phyloP scores from a whole-genome alignment of 345 rosid genomes.

The Eucalyptus polyanthemos region DNA sequence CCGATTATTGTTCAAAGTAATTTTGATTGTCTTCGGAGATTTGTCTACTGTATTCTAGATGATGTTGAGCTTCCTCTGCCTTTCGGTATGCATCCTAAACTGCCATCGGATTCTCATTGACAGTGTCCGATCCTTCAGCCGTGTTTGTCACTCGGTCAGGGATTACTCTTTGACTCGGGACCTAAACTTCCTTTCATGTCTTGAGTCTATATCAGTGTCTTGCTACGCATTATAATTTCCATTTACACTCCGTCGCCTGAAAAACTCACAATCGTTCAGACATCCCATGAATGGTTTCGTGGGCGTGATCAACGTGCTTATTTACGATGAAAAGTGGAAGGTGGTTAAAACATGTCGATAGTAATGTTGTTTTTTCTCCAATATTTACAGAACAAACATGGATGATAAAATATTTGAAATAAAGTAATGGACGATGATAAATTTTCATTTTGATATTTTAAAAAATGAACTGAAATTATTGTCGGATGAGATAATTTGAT shows the following conservation, averaged over 20 bases:
- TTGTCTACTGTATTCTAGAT: not conserved
- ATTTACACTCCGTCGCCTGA: not conserved
- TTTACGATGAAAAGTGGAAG: not conserved
- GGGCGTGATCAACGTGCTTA: not conserved
- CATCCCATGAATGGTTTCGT: not conserved
- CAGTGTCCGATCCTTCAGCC: not conserved
- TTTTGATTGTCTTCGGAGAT: not conserved
- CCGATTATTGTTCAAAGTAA: not conserved
- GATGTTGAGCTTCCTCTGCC: not conserved
- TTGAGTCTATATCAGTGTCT: too few species aligned
- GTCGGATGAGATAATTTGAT: fast-evolving
- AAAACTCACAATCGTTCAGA: not conserved
- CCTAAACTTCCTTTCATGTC: not conserved
- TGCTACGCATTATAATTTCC: not conserved
- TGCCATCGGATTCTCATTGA: not conserved
- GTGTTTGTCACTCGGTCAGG: not conserved
- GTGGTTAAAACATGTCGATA: not conserved
- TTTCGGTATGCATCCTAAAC: not conserved
- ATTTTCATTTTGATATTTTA: too few species aligned
- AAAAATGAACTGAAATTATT: too few species aligned
- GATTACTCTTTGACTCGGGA: not conserved
- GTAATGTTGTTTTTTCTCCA: not conserved
- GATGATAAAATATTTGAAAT: not conserved
- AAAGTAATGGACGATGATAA: not conserved
- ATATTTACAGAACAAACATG: not conserved